Base-by-base conservation (phyloP, 1,139 yeast genomes). In the Waltiozyma sp. region DNA sequence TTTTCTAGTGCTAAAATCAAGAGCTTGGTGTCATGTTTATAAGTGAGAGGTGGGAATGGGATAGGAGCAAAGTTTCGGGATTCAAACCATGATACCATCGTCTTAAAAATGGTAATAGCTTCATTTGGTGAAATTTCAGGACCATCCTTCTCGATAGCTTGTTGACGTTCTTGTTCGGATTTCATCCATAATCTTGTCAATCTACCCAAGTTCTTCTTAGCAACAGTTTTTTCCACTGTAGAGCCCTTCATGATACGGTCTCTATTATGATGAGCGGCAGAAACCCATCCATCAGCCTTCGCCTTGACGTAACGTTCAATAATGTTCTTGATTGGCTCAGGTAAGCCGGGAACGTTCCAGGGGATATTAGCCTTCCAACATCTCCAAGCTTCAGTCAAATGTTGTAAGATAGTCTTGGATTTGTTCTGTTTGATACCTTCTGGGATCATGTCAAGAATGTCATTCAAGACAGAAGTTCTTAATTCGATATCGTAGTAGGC, bases 361-460 rank as follows among this genome's bases (percentile, higher is more conserved):
- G 96, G 95, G 47, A 91, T 83, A 56, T 91, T 89, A 2, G 98
- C 98, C 61, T 93, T 93, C 98, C 98, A 93, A 60, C 98, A 91
- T 59, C 98, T 70, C 99, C 99, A 93, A 1, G 98, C 98, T 60
- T 93, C 98, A 58, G 95, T 84, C 44, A 93, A 68, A 62, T 93
- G 99, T 56, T 91, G 97, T 41, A 93, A 65, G 43, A 93, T 84
- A 0, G 95, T 81, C 55, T 85, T 82, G 2, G 96, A 79, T 58
- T 88, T 89, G 52, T 76, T 84, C 55, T 87, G 94, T 54, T 86
- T 84, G 49, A 93, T 73, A 1, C 95, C 96, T 51, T 87, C 96
- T 0, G 98, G 98, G 43, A 93, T 88, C 95, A 88, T 88, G 57
- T 91, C 99, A 46, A 91, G 66, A 40, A 93, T 89, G 59, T 93